These are phyloP conservation scores for Curvularia eragrostidis DNA, from an alignment of 2,329 filamentous ascomycete species.

Conservation along the genomic window DNA sequence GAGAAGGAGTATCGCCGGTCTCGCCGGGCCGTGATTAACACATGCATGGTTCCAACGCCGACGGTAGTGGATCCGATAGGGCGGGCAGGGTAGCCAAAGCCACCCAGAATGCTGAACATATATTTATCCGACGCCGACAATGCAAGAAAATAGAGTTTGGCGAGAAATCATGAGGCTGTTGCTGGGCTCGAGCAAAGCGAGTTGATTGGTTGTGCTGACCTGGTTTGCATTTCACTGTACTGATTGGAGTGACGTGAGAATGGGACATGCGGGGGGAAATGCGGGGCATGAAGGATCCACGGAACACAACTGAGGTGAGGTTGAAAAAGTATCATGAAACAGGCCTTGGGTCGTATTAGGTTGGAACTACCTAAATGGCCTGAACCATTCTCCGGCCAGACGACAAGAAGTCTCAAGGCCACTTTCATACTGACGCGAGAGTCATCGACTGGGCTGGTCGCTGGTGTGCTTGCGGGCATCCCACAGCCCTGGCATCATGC, in stretches of 20 bases:
- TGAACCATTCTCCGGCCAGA: not conserved
- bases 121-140: not conserved
- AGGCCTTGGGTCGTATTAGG: not conserved
- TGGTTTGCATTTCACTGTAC: not conserved
- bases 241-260: not conserved
- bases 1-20: conserved; percentile 4
- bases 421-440: not conserved
- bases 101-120: not conserved
- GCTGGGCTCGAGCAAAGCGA: not conserved
- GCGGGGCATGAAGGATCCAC: not conserved
- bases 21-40: conserved; percentile 3
- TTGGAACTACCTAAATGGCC: not conserved
- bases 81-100: not conserved
- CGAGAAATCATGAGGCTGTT: conserved; percentile 1
- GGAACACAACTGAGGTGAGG: not conserved
- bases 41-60: not conserved
- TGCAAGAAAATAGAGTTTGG: not conserved
- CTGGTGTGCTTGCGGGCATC: not conserved
- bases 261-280: not conserved
- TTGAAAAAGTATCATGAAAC: conserved; percentile 1
- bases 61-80: conserved; percentile 1
- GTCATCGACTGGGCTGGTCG: not conserved
- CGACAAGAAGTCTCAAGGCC: not conserved
- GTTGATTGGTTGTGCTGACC: not conserved
- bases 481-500: not conserved